Evolutionary conservation across 345 rosid species (phyloP).

Genomic region (Noccaea bulbosa): DNA sequence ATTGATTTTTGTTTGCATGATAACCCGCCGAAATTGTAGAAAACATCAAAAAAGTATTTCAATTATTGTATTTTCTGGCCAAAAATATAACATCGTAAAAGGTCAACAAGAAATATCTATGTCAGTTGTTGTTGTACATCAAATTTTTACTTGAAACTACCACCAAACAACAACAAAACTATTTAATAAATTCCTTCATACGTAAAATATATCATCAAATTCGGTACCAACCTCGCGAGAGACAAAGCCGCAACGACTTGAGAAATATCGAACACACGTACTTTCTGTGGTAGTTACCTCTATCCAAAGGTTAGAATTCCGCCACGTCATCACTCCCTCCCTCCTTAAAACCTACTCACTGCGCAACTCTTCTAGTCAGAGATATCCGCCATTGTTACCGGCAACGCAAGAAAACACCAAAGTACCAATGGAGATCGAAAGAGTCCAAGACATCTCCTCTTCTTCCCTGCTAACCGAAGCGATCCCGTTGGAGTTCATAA

Average conservation of each 20-base stretch:
- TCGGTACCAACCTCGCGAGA: conserved; percentile 33
- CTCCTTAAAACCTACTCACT: conserved; percentile 25
- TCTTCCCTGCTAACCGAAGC: conserved; percentile 33
- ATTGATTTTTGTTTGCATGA: conserved; percentile 4
- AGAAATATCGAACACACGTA: conserved; percentile 29
- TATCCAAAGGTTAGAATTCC: conserved; percentile 27
- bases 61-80: neutral
- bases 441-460: conserved; percentile 59
- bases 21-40: neutral
- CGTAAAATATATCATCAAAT: neutral
- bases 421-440: conserved; percentile 50
- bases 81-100: neutral
- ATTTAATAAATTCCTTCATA: conserved; percentile 6
- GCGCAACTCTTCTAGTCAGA: neutral
- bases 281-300: conserved; percentile 43
- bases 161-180: conserved; percentile 15
- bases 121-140: too few relatives aligned
- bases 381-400: conserved; percentile 32
- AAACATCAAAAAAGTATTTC: neutral
- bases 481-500: conserved; percentile 70
- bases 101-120: too few relatives aligned
- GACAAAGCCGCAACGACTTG: neutral
- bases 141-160: neutral
- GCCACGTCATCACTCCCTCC: conserved; percentile 33
- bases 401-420: neutral